phyloP scores from a whole-genome alignment of 1,284 basidiomycete species.

The Athelia sp. region DNA sequence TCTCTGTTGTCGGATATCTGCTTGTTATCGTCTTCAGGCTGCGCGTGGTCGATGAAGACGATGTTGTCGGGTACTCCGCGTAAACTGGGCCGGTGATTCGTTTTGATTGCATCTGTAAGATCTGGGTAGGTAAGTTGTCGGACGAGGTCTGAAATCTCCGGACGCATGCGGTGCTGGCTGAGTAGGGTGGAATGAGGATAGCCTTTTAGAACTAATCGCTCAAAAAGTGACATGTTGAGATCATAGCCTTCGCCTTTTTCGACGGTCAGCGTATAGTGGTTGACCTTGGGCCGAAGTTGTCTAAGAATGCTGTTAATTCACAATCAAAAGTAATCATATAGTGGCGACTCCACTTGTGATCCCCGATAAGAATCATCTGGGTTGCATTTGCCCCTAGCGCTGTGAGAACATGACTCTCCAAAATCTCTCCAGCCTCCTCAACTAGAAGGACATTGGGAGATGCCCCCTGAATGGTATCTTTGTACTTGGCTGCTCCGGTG shows the following conservation, averaged over 20 bases:
- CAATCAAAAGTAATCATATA: not conserved
- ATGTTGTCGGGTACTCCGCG: slow-evolving; percentile 52
- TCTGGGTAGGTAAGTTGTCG: slow-evolving; percentile 60
- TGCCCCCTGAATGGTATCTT: slow-evolving; percentile 37
- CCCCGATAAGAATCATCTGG: slow-evolving; percentile 62
- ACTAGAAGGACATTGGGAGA: slow-evolving; percentile 50
- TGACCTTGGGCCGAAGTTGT: slow-evolving; percentile 66
- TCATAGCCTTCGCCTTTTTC: slow-evolving; percentile 63
- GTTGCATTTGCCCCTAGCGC: slow-evolving; percentile 40
- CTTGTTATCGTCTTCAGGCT: slow-evolving; percentile 45
- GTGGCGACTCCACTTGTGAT: slow-evolving; percentile 58
- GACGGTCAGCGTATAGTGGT: slow-evolving; percentile 54
- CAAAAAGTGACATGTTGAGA: slow-evolving; percentile 61
- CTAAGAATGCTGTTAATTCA: slow-evolving; percentile 25
- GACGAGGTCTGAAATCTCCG: slow-evolving; percentile 58
- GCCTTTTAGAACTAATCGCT: slow-evolving; percentile 53
- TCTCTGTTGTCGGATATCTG: slow-evolving; percentile 41
- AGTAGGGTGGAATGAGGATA: slow-evolving; percentile 54
- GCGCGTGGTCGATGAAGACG: slow-evolving; percentile 52
- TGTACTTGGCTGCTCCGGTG: slow-evolving; percentile 60
- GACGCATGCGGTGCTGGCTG: slow-evolving; percentile 64
- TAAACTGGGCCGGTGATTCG: slow-evolving; percentile 41
- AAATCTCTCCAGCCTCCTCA: slow-evolving; percentile 67
- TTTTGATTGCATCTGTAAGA: slow-evolving; percentile 47
- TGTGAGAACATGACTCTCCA: slow-evolving; percentile 62